These are phyloP conservation scores for Alternaria angustiovoidea DNA, from an alignment of 2,329 filamentous ascomycete species.

Conservation along the genomic window DNA sequence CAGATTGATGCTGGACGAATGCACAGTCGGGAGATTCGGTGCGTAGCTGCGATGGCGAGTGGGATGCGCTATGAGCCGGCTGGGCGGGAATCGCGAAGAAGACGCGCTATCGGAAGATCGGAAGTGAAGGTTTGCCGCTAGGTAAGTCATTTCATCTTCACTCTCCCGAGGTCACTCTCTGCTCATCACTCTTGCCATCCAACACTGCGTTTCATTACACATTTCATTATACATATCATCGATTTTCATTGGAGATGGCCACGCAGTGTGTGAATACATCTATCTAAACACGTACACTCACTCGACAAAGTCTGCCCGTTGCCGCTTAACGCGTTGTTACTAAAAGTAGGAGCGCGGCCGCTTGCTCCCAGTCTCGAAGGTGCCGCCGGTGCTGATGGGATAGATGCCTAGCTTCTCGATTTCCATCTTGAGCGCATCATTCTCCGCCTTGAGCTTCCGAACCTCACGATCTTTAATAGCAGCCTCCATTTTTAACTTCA, in stretches of 20 bases:
- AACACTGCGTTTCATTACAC: background rate
- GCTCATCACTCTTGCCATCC: background rate
- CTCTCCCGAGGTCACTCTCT: background rate
- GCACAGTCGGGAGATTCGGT: no score
- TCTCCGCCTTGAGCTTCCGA: background rate
- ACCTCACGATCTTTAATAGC: background rate
- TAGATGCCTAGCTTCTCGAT: background rate
- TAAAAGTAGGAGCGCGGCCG: background rate
- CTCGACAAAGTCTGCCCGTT: background rate
- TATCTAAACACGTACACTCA: background rate
- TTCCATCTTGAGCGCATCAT: background rate
- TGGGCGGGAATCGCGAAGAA: background rate
- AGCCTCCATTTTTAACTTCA: background rate
- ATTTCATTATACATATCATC: background rate
- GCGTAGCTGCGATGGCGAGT: background rate
- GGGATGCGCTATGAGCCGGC: background rate
- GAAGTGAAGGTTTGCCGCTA: background rate
- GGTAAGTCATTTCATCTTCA: background rate
- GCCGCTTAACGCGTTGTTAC: background rate
- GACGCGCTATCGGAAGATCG: background rate
- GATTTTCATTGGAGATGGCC: background rate
- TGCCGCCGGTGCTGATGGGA: background rate
- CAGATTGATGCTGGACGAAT: no score
- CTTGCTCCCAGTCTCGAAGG: background rate
- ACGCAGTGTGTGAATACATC: background rate